Conservation (phyloP, 176 grass and related monocot species). For the Pontederia paniculata region DNA sequence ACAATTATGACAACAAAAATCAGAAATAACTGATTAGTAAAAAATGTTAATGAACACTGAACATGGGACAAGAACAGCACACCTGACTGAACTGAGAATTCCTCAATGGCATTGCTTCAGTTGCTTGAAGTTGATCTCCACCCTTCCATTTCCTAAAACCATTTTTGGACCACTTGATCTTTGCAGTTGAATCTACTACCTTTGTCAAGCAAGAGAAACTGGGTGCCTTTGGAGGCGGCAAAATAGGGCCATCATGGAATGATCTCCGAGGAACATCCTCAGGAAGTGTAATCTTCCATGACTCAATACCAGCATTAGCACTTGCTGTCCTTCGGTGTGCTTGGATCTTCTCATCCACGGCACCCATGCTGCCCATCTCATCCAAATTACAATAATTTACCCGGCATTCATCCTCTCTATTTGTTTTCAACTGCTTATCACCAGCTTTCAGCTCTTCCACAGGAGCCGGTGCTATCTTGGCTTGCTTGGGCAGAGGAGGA, state of each 20-base stretch:
- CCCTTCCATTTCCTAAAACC: slow-evolving; percentile 20
- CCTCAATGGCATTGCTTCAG: slow-evolving; percentile 14
- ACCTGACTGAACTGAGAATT: slow-evolving; percentile 10
- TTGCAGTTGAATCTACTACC: slow-evolving; percentile 9
- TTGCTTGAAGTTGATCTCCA: neutral
- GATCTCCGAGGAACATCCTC: slow-evolving; percentile 15
- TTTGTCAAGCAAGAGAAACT: slow-evolving; percentile 15
- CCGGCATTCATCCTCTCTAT: neutral
- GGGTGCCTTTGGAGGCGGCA: neutral
- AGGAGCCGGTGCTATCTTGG: neutral
- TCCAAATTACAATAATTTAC: neutral
- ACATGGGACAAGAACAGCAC: neutral
- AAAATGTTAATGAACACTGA: too few relatives aligned
- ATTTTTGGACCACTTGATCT: slow-evolving; percentile 10
- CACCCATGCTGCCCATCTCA: neutral
- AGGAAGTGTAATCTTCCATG: slow-evolving; percentile 14
- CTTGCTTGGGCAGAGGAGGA: slow-evolving; percentile 3
- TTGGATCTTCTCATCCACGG: neutral
- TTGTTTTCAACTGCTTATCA: slow-evolving; percentile 22
- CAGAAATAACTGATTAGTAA: too few relatives aligned
- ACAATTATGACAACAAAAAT: too few relatives aligned
- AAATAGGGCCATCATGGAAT: neutral
- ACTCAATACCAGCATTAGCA: slow-evolving; percentile 12
- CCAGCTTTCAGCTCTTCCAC: slow-evolving; percentile 32
- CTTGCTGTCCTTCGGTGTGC: slow-evolving; percentile 16